Conservation (phyloP, 805 yeast genomes). For the Saturnispora serradocipensis region DNA sequence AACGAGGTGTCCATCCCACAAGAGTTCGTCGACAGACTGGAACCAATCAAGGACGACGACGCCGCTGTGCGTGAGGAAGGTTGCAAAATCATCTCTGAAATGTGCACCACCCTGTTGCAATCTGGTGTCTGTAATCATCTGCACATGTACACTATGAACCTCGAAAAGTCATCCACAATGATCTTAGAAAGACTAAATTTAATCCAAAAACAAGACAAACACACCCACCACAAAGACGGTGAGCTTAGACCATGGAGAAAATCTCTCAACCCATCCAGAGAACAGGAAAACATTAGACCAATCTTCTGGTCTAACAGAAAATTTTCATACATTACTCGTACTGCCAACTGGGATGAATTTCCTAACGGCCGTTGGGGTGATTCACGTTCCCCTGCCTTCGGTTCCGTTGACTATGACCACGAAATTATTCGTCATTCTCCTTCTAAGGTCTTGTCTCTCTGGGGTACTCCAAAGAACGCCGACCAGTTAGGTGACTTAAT, state of each 20-base stretch:
- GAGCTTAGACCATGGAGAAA: conserved; percentile 78
- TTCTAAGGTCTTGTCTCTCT: conserved; percentile 67
- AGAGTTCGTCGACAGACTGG: conserved; percentile 57
- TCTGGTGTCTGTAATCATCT: conserved; percentile 74
- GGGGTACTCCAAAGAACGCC: conserved; percentile 71
- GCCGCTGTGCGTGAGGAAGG: conserved; percentile 79
- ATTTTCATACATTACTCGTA: conserved; percentile 78
- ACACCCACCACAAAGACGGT: conserved; percentile 11
- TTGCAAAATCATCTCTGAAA: conserved; percentile 66
- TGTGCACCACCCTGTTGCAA: conserved; percentile 68
- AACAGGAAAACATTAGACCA: conserved; percentile 79
- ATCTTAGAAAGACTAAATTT: conserved; percentile 67
- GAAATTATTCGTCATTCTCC: conserved; percentile 76
- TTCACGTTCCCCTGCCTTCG: conserved; percentile 94
- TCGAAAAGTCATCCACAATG: conserved; percentile 87
- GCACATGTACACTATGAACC: conserved; percentile 96
- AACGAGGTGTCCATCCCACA: conserved; percentile 76
- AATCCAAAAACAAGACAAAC: conserved; percentile 22
- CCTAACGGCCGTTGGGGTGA: conserved; percentile 99
- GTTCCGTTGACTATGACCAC: conserved; percentile 78
- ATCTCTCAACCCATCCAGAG: conserved; percentile 72
- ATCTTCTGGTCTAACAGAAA: conserved; percentile 95
- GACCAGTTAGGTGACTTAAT: conserved; percentile 57
- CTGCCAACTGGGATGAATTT: conserved; percentile 94
- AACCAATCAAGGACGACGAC: conserved; percentile 85